Evolutionary conservation across 75 land plant genomes (phyloP).

Genomic region (Picea sitchensis): DNA sequence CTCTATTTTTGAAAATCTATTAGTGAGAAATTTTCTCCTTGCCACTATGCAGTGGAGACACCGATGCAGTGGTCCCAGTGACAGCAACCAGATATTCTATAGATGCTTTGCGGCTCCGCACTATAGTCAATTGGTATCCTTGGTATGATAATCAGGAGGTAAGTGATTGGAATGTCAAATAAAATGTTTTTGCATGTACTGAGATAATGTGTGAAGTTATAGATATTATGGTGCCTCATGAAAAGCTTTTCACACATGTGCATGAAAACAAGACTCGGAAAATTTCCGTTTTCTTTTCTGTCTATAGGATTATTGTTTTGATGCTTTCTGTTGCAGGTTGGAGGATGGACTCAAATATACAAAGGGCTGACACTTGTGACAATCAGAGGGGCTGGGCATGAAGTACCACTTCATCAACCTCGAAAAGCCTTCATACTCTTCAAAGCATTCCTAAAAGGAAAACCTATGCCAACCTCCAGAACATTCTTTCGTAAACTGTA

Average conservation of each 20-base stretch:
- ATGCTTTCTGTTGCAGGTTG: constrained; percentile 39
- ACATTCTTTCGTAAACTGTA: no score
- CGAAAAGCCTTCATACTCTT: constrained; percentile 69
- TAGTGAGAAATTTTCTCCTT: background rate
- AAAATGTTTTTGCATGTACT: no score
- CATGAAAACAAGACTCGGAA: no score
- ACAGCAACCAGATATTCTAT: constrained; percentile 91
- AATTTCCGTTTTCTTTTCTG: no score
- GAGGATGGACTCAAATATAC: constrained; percentile 88
- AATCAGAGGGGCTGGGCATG: constrained; percentile 85
- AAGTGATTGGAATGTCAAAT: constrained; percentile 7
- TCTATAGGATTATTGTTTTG: no score
- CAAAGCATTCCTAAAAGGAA: constrained; percentile 57
- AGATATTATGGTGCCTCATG: no score
- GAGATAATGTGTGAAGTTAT: no score
- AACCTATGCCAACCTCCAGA: constrained; percentile 44
- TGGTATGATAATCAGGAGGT: constrained; percentile 82
- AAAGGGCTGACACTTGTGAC: constrained; percentile 81
- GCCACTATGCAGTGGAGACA: constrained; percentile 69
- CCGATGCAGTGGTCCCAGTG: constrained; percentile 91
- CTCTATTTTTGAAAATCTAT: background rate
- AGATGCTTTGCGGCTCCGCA: constrained; percentile 63
- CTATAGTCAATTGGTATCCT: constrained; percentile 71
- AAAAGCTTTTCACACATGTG: no score
- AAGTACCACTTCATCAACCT: constrained; percentile 84